A percentile compares a stretch with the other conserved stretches of the same genome.
These are phyloP conservation scores for Coniochaeta pulveracea DNA, from an alignment of 2,329 filamentous ascomycete genomes.

Conservation along the genomic window DNA sequence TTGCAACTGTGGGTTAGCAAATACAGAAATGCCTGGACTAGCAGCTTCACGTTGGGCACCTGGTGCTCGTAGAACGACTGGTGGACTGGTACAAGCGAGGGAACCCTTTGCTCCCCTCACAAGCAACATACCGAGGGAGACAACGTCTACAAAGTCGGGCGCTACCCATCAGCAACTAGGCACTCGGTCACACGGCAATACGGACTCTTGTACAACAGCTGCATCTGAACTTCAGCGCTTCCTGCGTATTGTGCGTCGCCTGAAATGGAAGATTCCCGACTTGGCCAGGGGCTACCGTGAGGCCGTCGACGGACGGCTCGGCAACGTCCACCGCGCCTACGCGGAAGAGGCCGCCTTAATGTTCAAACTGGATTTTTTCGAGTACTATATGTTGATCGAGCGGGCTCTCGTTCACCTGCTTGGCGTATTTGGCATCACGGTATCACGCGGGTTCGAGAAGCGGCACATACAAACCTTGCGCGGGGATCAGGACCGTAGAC, in stretches of 20 bases:
- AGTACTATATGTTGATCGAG: constrained; percentile 65
- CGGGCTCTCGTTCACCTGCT: constrained; percentile 57
- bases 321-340: constrained; percentile 19
- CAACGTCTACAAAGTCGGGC: too few species aligned
- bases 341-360: constrained; percentile 47
- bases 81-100: too few species aligned
- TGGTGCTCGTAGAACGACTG: background rate
- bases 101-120: too few species aligned
- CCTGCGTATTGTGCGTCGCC: constrained; percentile 32
- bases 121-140: too few species aligned
- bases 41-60: constrained; percentile 2
- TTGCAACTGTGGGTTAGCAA: too few species aligned
- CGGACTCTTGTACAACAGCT: too few species aligned
- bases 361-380: constrained; percentile 70
- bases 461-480: background rate
- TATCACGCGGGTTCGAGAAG: constrained; percentile 23
- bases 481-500: background rate
- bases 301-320: constrained; percentile 26
- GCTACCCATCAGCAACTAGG: too few species aligned
- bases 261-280: constrained; percentile 54
- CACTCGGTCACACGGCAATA: too few species aligned
- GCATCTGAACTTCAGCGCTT: constrained; percentile 21
- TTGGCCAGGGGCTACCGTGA: constrained; percentile 44
- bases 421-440: constrained; percentile 47
- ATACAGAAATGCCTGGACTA: constrained; percentile 2